Evolutionary conservation across 2,329 filamentous ascomycete genomes (phyloP).

Genomic region (Fonsecaea nubica): DNA sequence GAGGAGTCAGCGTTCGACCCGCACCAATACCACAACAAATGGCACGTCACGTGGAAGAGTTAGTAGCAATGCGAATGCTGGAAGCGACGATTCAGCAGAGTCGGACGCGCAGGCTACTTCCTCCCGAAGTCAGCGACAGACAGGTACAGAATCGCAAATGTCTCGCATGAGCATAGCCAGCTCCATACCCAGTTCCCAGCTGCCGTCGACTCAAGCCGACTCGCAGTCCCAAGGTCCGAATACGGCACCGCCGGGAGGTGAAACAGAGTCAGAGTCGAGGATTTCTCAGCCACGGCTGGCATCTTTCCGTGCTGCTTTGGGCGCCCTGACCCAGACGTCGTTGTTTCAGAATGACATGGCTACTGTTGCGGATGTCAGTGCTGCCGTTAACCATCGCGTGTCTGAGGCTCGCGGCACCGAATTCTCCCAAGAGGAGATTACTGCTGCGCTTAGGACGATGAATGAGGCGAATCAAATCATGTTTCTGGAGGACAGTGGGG

Average conservation of each 20-base stretch:
- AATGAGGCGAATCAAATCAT: conserved; percentile 88
- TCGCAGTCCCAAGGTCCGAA: conserved; percentile 47
- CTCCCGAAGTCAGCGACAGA: conserved; percentile 47
- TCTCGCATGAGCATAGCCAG: conserved; percentile 71
- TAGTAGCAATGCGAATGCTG: conserved; percentile 59
- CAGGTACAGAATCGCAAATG: conserved; percentile 49
- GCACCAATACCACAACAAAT: conserved; percentile 44
- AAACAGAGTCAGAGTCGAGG: conserved; percentile 73
- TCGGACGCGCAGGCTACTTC: conserved; percentile 56
- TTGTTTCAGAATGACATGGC: conserved; percentile 90
- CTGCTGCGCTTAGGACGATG: conserved; percentile 78
- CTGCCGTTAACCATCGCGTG: conserved; percentile 76
- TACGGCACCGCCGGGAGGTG: conserved; percentile 61
- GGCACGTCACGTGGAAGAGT: conserved; percentile 51
- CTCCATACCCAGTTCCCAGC: conserved; percentile 78
- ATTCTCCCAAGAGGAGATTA: conserved; percentile 75
- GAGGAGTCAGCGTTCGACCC: conserved; percentile 36
- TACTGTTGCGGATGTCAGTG: conserved; percentile 74
- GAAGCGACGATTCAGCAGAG: conserved; percentile 59
- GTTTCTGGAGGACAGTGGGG: conserved; percentile 55
- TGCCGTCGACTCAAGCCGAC: conserved; percentile 52
- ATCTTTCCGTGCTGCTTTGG: conserved; percentile 79
- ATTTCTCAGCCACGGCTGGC: conserved; percentile 74
- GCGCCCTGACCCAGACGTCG: conserved; percentile 78
- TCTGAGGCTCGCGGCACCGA: conserved; percentile 57